These are phyloP conservation scores for Tuber aestivum DNA, from an alignment of 495 filamentous ascomycete genomes.

Conservation along the genomic window DNA sequence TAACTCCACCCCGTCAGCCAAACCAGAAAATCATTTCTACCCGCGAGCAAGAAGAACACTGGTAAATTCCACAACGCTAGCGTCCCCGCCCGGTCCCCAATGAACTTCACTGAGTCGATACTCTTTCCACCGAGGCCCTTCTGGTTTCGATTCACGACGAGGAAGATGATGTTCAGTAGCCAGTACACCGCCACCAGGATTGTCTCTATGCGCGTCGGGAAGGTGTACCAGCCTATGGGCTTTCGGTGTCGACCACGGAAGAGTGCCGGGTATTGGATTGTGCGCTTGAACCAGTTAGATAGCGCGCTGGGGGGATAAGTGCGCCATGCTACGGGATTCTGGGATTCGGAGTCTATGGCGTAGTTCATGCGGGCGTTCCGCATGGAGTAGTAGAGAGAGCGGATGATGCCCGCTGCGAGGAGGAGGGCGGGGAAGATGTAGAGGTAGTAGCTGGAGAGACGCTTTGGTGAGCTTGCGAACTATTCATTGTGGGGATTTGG, in stretches of 20 bases:
- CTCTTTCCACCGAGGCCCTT: background rate
- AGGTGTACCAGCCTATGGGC: conserved; percentile 39
- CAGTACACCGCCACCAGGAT: conserved; percentile 34
- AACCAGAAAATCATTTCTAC: conserved; percentile 54
- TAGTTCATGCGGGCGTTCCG: conserved; percentile 17
- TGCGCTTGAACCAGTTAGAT: conserved; percentile 23
- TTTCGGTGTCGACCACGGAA: conserved; percentile 35
- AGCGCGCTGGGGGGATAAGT: conserved; percentile 26
- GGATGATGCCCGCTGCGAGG: conserved; percentile 14
- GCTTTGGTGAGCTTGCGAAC: background rate
- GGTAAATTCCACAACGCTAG: conserved; percentile 52
- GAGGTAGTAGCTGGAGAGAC: conserved; percentile 21
- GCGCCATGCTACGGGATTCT: conserved; percentile 4
- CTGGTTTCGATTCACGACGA: conserved; percentile 17
- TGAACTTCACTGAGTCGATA: conserved; percentile 41
- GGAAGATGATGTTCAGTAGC: conserved; percentile 37
- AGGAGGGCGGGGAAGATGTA: conserved; percentile 34
- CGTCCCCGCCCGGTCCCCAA: conserved; percentile 52
- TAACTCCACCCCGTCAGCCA: conserved; percentile 55
- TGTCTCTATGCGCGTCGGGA: conserved; percentile 38
- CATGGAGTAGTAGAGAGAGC: conserved; percentile 25
- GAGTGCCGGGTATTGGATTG: conserved; percentile 35
- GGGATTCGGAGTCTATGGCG: conserved; percentile 25
- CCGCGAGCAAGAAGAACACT: conserved; percentile 51
- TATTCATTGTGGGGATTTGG: background rate